Base-by-base conservation (phyloP, 2,329 filamentous ascomycete species). In the Fusarium tanahbumbuense region DNA sequence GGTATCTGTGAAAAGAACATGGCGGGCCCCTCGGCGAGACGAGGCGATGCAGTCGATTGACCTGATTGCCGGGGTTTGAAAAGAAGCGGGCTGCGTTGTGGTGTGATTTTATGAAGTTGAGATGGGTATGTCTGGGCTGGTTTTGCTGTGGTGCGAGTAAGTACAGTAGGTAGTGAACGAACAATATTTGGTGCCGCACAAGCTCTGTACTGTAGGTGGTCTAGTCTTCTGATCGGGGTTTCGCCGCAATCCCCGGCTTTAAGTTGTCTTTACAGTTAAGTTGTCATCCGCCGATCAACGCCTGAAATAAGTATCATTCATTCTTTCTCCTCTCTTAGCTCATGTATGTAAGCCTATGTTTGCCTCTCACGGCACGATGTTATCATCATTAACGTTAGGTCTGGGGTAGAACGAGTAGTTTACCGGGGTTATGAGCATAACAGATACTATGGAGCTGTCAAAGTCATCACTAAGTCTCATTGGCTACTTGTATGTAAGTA, bases 1-100 rank as follows among this genome's bases (percentile, higher is more conserved):
- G 94, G 94, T 37, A 96, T 83, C 56, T 77, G 72, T 41, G 82
- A 77, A 59, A 88, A 74, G 40, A 80, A 79, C 77, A 80, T 79
- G 69, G 56, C 74, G 68, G 60, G 60, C 68, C 63, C 50, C 56
- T 60, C 22, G 20, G 44, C 58, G 52, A 71, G 52, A 59, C 34
- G 34, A 37, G 18, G 34, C 62, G 49, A 64, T 46, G 67, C 60
- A 56, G 50, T 50, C 56, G 32, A 41, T 60, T 37, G 54, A 56
- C 56, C 45, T 48, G 45, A 34, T 54, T 37, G 60, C 47, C 62
- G 52, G 45, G 50, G 32, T 45, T 32, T 37, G 10, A 37, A 46
- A 47, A 53, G 45, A 48, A 25, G 66, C 56, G 67, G 61, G 48
- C 48, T 64, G 49, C 44, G 60, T 45, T 52, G 52, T 44, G 60